Evolutionary conservation across 305 asterid genomes (phyloP).

Genomic region (Fraxinus floribunda): DNA sequence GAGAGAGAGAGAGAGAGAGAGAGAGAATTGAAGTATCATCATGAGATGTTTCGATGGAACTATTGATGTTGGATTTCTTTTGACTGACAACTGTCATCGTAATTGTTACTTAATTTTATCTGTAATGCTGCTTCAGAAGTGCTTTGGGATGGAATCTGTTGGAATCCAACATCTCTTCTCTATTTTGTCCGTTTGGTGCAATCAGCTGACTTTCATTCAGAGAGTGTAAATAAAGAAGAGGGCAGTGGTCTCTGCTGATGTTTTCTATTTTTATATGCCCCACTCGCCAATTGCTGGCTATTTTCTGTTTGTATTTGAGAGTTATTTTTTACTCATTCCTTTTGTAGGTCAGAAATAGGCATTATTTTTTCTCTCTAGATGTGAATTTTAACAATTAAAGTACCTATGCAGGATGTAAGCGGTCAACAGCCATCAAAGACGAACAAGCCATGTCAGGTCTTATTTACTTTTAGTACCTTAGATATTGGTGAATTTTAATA

Average conservation of each 20-base stretch:
- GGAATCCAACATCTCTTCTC: background rate
- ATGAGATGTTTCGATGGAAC: background rate
- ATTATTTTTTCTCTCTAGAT: background rate
- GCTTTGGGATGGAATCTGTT: background rate
- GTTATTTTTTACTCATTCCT: background rate
- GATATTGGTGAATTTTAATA: background rate
- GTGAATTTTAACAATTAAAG: slow-evolving; percentile 19
- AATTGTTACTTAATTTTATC: background rate
- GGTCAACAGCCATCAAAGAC: slow-evolving; percentile 47
- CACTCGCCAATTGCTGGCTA: background rate
- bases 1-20: background rate
- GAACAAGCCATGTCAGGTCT: slow-evolving; percentile 7
- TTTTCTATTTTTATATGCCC: background rate
- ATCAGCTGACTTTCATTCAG: background rate
- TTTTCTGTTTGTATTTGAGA: background rate
- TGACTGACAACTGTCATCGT: background rate
- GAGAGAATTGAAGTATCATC: background rate
- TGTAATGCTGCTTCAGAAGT: background rate
- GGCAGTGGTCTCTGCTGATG: background rate
- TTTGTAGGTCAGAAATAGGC: background rate
- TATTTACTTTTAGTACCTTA: background rate
- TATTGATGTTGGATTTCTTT: background rate
- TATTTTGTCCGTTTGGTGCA: background rate
- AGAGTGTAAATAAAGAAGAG: background rate
- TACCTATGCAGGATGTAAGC: slow-evolving; percentile 44